Conservation (phyloP, 2,329 filamentous ascomycete genomes). For the Sarocladiaceae sp. region DNA sequence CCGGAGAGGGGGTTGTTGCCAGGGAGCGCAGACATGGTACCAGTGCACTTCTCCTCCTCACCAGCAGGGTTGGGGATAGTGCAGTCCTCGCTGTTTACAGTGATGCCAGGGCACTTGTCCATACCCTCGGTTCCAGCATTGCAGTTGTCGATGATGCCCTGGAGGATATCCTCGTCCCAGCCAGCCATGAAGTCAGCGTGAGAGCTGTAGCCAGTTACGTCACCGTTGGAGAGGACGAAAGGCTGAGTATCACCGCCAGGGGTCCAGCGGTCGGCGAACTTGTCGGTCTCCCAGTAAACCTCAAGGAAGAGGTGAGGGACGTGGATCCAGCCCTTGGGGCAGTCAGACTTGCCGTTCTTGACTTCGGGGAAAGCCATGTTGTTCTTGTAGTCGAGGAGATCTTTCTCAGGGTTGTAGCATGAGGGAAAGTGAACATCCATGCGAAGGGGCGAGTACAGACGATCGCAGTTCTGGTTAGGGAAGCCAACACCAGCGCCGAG, state of each 20-base stretch:
- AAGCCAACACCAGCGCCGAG: conserved; percentile 59
- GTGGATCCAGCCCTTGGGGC: conserved; percentile 51
- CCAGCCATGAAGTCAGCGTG: conserved; percentile 72
- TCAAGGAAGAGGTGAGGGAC: conserved; percentile 55
- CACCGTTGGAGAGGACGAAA: conserved; percentile 67
- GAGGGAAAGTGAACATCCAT: conserved; percentile 69
- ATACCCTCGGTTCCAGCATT: conserved; percentile 55
- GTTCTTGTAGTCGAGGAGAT: conserved; percentile 54
- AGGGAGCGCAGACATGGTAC: conserved; percentile 44
- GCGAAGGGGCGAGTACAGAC: conserved; percentile 55
- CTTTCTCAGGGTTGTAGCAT: conserved; percentile 65
- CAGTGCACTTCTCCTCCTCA: conserved; percentile 42
- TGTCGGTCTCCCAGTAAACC: conserved; percentile 56
- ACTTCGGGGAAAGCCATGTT: conserved; percentile 65
- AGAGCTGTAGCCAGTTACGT: conserved; percentile 64
- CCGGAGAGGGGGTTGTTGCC: conserved; percentile 52
- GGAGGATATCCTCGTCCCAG: conserved; percentile 63
- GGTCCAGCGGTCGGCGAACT: conserved; percentile 47
- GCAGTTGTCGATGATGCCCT: conserved; percentile 65
- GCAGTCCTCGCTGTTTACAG: conserved; percentile 49
- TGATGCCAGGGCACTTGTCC: conserved; percentile 58
- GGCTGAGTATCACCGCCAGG: conserved; percentile 49
- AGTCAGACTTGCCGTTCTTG: conserved; percentile 46
- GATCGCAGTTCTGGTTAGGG: conserved; percentile 65
- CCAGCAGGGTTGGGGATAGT: conserved; percentile 41